Base-by-base conservation (phyloP, 2,329 filamentous ascomycete species). In the Clonostachys sp. region DNA sequence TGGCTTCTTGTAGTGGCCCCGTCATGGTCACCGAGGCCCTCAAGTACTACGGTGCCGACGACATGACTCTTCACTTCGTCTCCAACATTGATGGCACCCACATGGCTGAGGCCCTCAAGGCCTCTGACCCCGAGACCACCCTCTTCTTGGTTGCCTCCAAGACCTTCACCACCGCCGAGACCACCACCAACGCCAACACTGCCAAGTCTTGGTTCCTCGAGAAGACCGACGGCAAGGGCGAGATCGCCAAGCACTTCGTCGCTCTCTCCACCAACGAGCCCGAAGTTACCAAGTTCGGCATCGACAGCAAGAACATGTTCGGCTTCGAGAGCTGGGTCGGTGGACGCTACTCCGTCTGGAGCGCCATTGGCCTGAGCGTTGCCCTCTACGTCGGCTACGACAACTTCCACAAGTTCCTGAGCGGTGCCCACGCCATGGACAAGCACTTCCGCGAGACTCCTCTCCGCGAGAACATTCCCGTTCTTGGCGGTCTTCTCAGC, bases 21-120 rank as follows among this genome's bases (percentile, higher is more conserved):
- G 94, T 99, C 67, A 99, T 99, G 94, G 94, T 99, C 59, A 94
- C 91, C 39, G 94, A 99, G 74, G 91, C 94, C 42, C 83, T 99
- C 60, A 97, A 96, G 80, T 81, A 91, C 64, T 99, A 99, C 69
- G 89, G 89, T 44, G 86, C 90, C 66, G 81, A 84, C 51, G 85
- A 87, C 70, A 81, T 91, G 75, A 96, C 85, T 54, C 81, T 97
- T 42, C 92, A 97, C 80, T 99, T 99, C 62, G 94, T 99, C 58
- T 97, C 92, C 75, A 99, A 99, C 81, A 97, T 99, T 65, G 94
- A 99, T 66, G 94, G 94, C 57, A 99, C 94, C 47, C 94, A 99
- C 76, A 90, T 97, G 67, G 89, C 91, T 43, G 94, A 99, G 75
- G 91, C 94, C 45, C 82, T 97, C 51, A 86, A 83, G 64, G 73